These are phyloP conservation scores for Flaveria robusta DNA, from an alignment of 129 eudicot species.

Conservation along the genomic window DNA sequence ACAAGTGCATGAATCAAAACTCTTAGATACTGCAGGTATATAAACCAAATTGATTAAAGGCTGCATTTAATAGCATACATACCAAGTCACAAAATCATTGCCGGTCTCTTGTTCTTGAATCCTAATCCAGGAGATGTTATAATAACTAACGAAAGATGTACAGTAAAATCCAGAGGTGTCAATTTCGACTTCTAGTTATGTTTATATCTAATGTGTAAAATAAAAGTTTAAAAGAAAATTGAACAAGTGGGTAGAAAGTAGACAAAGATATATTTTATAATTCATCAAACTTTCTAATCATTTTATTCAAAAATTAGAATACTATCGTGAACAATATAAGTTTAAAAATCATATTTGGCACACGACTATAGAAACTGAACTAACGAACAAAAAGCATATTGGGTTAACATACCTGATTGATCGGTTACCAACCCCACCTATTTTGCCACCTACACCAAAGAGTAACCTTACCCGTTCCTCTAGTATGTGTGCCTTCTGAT, in stretches of 20 bases:
- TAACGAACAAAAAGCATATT: neutral
- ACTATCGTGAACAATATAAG: neutral
- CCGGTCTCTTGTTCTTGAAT: no score
- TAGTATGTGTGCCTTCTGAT: conserved; percentile 12
- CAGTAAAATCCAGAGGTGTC: neutral
- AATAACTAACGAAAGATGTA: neutral
- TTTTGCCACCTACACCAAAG: neutral
- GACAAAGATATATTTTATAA: no score
- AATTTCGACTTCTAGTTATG: neutral
- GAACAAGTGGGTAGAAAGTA: neutral
- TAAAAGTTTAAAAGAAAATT: neutral
- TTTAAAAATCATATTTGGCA: neutral
- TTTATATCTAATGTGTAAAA: neutral
- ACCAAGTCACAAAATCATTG: no score
- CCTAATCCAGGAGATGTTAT: no score
- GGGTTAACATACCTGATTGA: neutral
- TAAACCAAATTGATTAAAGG: neutral
- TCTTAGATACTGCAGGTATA: neutral
- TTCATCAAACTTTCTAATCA: neutral
- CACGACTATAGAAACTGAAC: neutral
- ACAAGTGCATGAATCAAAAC: neutral
- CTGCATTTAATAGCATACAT: no score
- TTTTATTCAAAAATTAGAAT: neutral
- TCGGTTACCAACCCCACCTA: neutral
- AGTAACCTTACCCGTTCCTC: conserved; percentile 1